Conservation (phyloP, 257 asterid species). For the Fraxinus quadrangulata region DNA sequence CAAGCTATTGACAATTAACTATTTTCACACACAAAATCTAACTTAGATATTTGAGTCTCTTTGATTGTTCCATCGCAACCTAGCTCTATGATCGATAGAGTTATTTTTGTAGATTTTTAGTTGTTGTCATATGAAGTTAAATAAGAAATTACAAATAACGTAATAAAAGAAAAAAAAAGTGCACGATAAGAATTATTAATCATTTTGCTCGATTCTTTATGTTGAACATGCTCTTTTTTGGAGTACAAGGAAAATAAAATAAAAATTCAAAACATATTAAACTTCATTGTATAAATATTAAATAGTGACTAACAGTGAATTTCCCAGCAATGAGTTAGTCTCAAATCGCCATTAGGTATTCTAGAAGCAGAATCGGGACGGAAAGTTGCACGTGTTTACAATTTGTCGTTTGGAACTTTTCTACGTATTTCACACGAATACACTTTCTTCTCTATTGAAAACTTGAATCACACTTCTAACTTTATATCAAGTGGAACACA, state of each 20-base stretch:
- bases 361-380: slow-evolving; percentile 24
- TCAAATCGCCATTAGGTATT: slow-evolving; percentile 1
- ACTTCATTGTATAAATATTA: no score
- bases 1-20: no score
- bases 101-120: no score
- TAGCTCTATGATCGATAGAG: no score
- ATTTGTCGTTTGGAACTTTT: not conserved
- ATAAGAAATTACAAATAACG: not conserved
- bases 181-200: no score
- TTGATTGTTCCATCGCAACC: no score
- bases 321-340: not conserved
- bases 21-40: no score
- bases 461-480: slow-evolving; percentile 14
- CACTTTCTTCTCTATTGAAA: not conserved
- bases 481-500: slow-evolving; percentile 19
- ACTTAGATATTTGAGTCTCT: no score
- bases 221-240: not conserved
- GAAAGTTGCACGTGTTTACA: slow-evolving; percentile 18
- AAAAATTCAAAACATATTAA: not conserved
- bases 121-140: no score
- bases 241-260: not conserved
- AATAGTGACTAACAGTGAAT: not conserved
- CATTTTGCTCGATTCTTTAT: no score
- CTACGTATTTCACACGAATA: slow-evolving; percentile 36
- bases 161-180: no score